These are phyloP conservation scores for Galerina sulciceps DNA, from an alignment of 768 basidiomycete species.

Conservation along the genomic window DNA sequence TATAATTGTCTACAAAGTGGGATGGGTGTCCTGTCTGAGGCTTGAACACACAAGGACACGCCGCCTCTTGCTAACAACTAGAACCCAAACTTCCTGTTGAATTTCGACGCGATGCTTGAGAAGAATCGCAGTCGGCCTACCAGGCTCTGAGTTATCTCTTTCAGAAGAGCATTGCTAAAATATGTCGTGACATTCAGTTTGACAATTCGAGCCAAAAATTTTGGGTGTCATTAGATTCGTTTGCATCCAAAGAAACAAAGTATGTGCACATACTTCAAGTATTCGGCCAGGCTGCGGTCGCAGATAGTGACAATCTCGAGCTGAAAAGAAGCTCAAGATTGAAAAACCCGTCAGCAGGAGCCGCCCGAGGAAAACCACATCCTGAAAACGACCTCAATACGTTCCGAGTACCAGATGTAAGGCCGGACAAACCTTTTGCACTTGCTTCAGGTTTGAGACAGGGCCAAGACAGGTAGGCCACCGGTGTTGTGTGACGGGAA, in stretches of 20 bases:
- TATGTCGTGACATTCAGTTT: constrained; percentile 19
- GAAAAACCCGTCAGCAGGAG: constrained; percentile 12
- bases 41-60: no score
- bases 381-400: constrained; percentile 9
- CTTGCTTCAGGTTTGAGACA: constrained; percentile 14
- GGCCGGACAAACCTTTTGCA: constrained; percentile 10
- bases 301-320: constrained; percentile 27
- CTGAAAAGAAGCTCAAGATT: constrained; percentile 16
- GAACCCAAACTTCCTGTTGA: no score
- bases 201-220: constrained; percentile 15
- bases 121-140: no score
- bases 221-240: no score
- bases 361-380: no score
- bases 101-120: no score
- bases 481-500: neutral
- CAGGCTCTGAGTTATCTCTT: constrained; percentile 28
- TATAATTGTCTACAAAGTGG: no score
- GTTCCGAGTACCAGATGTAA: constrained; percentile 12
- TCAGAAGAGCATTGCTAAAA: constrained; percentile 11
- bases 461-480: neutral
- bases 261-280: constrained; percentile 13
- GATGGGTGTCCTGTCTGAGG: no score
- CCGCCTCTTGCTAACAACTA: no score
- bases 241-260: neutral
- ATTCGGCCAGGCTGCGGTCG: constrained; percentile 19